A percentile compares a stretch with the other conserved stretches of the same genome.
Evolutionary conservation across 768 basidiomycete species (phyloP).

Genomic region (Podaxis sp.): DNA sequence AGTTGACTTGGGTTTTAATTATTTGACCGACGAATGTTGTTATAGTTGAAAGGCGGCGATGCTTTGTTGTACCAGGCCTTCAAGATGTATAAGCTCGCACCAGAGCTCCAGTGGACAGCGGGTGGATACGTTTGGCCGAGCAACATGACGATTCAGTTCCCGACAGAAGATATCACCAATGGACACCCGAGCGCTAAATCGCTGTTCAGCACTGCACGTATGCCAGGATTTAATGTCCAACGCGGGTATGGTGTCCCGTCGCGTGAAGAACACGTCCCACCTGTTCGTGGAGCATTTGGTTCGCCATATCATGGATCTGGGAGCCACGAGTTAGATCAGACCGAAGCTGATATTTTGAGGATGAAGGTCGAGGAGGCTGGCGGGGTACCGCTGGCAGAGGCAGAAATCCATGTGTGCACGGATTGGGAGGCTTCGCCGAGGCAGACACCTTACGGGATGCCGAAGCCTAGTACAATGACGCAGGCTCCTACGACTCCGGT

Average conservation of each 20-base stretch:
- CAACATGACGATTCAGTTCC: slow-evolving; percentile 65
- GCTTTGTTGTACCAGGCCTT: slow-evolving; percentile 73
- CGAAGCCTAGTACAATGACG: slow-evolving; percentile 26
- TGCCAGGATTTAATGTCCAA: slow-evolving; percentile 20
- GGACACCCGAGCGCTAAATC: slow-evolving; percentile 15
- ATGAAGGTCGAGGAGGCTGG: slow-evolving; percentile 65
- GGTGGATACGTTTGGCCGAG: slow-evolving; percentile 82
- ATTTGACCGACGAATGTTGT: neutral
- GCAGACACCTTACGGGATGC: slow-evolving; percentile 3
- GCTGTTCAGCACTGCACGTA: slow-evolving; percentile 19
- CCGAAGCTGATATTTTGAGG: slow-evolving; percentile 43
- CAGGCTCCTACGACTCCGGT: slow-evolving; percentile 36
- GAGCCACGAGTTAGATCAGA: slow-evolving; percentile 19
- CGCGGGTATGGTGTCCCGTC: slow-evolving; percentile 19
- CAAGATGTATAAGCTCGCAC: slow-evolving; percentile 71
- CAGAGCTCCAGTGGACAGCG: slow-evolving; percentile 78
- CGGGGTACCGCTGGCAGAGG: slow-evolving; percentile 59
- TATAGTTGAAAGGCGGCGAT: slow-evolving; percentile 75
- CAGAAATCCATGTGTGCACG: slow-evolving; percentile 60
- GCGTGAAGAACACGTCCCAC: slow-evolving; percentile 25
- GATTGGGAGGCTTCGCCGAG: slow-evolving; percentile 29
- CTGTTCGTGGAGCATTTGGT: slow-evolving; percentile 45
- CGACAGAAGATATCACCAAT: slow-evolving; percentile 38
- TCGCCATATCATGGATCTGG: slow-evolving; percentile 2
- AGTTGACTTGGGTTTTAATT: neutral